Evolutionary conservation across 129 eudicot species (phyloP), one percentile per base, ranked within the genome.

Genomic region (Calendula officinalis): DNA sequence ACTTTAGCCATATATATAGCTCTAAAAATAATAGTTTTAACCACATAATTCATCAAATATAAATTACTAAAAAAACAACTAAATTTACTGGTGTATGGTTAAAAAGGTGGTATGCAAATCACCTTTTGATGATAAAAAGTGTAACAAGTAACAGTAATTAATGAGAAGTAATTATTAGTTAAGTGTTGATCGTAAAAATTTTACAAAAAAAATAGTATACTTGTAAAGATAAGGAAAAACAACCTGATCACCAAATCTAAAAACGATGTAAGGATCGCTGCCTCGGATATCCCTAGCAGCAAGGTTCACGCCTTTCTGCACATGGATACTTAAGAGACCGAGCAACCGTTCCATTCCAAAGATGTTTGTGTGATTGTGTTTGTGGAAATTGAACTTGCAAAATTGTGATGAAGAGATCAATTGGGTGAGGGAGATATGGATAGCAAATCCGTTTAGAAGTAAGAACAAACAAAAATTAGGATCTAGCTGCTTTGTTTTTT

Each of bases 281-380:
- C 59, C 32, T 5, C 49, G n/a, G 48, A 54, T 64, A 55, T 72
- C 77, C 2, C 12, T 47, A 3, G 57, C 8, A 14, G 65, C 66
- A 54, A 72, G 77, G 71, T 64, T 72, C 8, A 72, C 71, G 16
- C 71, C 58, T 64, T 63, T 72, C 0, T 27, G 49, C 0, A 72
- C 70, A 17, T 44, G 64, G 63, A 71, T 55, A 45, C 42, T 72
- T 56, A 72, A 34, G 46, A 72, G 63, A 42, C 77, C 77, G 64
- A 70, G 52, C 53, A 70, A 49, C 15, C 17, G 67, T 10, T 70
- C 75, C 75, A 70, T 70, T 8, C 30, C 30, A 2, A 54, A 30
- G n/a, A 11, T 22, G 54, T 62, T 0, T 5, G 54, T 53, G 51
- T 7, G 16, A 0, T 33, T 38, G 61, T 27, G n/a, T 67, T 54